Percentiles rank a stretch among this genome's conserved stretches.
phyloP scores from a whole-genome alignment of 106 monocot genomes.

The Dendrobium chrysotoxum region DNA sequence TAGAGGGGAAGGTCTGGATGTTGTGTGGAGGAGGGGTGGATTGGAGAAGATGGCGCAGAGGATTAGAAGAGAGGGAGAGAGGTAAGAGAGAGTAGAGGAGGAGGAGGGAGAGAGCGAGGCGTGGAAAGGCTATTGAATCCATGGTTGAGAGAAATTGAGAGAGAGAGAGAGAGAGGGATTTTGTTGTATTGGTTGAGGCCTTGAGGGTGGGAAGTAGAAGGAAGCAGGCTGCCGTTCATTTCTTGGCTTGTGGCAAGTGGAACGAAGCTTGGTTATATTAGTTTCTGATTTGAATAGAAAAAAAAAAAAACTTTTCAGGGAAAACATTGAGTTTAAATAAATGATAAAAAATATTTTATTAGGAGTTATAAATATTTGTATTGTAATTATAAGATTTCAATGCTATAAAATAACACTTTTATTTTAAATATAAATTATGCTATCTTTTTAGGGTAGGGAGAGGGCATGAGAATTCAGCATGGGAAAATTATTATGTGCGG shows the following conservation, averaged over 20 bases:
- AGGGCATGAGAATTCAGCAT: too few species aligned
- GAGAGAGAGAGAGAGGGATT: not conserved
- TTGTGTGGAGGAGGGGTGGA: conserved; percentile 23
- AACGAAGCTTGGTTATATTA: too few species aligned
- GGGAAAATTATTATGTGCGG: too few species aligned
- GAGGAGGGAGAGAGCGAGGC: not conserved
- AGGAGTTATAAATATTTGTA: too few species aligned
- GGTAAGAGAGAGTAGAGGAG: not conserved
- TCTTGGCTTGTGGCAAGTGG: not conserved
- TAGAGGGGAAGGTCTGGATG: conserved; percentile 45
- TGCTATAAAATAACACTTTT: too few species aligned
- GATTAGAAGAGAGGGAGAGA: not conserved
- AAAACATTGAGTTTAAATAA: too few species aligned
- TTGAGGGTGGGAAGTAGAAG: not conserved
- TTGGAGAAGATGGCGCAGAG: conserved; percentile 1
- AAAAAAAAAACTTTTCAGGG: too few species aligned
- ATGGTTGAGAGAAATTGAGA: not conserved
- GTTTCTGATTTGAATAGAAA: too few species aligned
- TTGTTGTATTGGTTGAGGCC: conserved; percentile 6
- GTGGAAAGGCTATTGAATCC: not conserved
- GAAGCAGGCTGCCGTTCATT: not conserved
- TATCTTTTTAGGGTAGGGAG: too few species aligned
- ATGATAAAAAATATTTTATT: too few species aligned
- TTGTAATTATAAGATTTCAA: too few species aligned
- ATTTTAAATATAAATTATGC: too few species aligned